Conservation (phyloP, 129 eudicot species). For the Centella asiatica region DNA sequence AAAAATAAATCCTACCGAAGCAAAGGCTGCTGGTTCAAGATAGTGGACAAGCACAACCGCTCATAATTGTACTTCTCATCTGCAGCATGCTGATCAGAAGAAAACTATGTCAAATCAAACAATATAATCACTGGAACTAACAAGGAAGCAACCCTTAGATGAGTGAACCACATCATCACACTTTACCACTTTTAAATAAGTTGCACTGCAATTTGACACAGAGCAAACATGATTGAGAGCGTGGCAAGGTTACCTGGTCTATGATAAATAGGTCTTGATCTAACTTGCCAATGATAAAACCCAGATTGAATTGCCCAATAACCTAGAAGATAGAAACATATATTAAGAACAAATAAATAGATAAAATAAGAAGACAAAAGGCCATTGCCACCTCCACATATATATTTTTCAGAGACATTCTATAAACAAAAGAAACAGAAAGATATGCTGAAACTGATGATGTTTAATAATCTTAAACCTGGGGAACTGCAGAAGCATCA, state of each 20-base stretch:
- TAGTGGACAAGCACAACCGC: constrained; percentile 65
- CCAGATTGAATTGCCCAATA: constrained; percentile 93
- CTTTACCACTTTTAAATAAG: background rate
- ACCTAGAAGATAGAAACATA: too few relatives aligned
- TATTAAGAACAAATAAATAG: too few relatives aligned
- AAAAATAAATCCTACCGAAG: constrained; percentile 42
- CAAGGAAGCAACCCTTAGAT: constrained; percentile 12
- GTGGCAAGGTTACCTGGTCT: constrained; percentile 59
- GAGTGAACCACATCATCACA: background rate
- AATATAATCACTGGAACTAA: constrained; percentile 1
- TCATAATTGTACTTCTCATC: constrained; percentile 96
- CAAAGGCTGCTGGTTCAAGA: constrained; percentile 94
- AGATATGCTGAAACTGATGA: background rate
- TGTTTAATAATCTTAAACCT: background rate
- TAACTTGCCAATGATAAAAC: constrained; percentile 87
- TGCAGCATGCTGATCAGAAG: constrained; percentile 85
- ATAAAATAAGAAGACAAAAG: constrained; percentile 3
- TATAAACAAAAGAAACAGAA: background rate
- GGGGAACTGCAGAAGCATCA: background rate
- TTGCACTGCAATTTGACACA: background rate
- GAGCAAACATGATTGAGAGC: background rate
- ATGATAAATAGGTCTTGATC: constrained; percentile 86
- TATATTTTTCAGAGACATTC: background rate
- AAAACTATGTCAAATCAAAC: constrained; percentile 10
- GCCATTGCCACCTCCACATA: background rate